phyloP scores from a whole-genome alignment of 164 flowering plant species.

The Echeveria elegans region DNA sequence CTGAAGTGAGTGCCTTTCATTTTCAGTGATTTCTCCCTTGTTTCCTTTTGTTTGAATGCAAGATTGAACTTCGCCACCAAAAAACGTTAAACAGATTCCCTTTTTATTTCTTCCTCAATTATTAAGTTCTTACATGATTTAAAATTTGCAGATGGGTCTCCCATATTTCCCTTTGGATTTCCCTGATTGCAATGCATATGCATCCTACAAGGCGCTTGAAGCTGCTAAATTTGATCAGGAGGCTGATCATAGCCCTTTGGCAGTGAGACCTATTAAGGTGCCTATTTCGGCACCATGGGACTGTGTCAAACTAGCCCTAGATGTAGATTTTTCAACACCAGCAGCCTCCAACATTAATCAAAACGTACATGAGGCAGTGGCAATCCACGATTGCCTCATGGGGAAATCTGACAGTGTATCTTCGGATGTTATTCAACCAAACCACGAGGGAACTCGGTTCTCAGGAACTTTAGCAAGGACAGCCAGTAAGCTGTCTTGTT shows the following conservation, averaged over 20 bases:
- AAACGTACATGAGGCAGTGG: slow-evolving; percentile 5
- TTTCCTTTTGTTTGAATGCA: too few relatives aligned
- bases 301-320: slow-evolving; percentile 22
- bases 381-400: slow-evolving; percentile 6
- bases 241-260: slow-evolving; percentile 33
- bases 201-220: slow-evolving; percentile 39
- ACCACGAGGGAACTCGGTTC: too few relatives aligned
- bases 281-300: slow-evolving; percentile 76
- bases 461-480: too few relatives aligned
- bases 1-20: slow-evolving; percentile 27
- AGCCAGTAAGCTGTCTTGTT: too few relatives aligned
- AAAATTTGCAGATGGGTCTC: slow-evolving; percentile 46
- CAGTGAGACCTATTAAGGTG: slow-evolving; percentile 41
- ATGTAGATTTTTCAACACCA: slow-evolving; percentile 9
- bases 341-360: background rate
- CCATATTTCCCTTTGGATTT: slow-evolving; percentile 76
- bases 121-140: background rate
- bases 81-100: too few relatives aligned
- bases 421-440: too few relatives aligned
- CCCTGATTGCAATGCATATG: slow-evolving; percentile 72
- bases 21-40: background rate
- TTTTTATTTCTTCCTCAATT: background rate
- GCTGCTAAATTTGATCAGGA: slow-evolving; percentile 30
- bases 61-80: too few relatives aligned
- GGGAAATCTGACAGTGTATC: background rate